Conservation (phyloP, 2,329 filamentous ascomycete genomes). For the Ceratocystis cacaofunesta region DNA sequence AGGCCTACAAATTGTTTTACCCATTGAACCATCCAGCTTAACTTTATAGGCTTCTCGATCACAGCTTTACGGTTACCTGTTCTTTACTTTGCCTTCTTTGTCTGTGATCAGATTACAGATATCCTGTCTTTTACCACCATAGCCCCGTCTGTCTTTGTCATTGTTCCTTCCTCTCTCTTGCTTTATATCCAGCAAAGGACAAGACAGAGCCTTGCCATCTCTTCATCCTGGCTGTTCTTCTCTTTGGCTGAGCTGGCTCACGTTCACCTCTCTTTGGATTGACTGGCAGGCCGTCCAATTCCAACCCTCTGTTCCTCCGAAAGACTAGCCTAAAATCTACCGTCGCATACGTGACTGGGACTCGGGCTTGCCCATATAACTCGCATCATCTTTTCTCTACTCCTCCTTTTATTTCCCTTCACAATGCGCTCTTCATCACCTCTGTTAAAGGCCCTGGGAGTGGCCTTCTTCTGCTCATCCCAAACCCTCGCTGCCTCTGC, state of each 20-base stretch:
- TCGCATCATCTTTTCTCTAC: slow-evolving; percentile 19
- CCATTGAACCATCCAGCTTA: neutral
- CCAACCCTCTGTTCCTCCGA: neutral
- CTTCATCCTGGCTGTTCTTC: neutral
- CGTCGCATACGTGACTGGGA: slow-evolving; percentile 8
- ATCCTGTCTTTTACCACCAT: neutral
- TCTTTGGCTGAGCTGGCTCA: slow-evolving; percentile 2
- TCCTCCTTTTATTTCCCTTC: slow-evolving; percentile 27
- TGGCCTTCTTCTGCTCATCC: slow-evolving; percentile 28
- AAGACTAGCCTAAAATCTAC: slow-evolving; percentile 4
- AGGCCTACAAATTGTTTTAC: neutral
- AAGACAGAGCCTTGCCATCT: neutral
- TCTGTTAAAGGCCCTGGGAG: slow-evolving; percentile 20
- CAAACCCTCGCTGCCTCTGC: slow-evolving; percentile 46
- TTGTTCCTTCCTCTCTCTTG: neutral
- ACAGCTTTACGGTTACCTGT: neutral
- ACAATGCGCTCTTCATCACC: slow-evolving; percentile 12
- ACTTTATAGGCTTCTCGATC: neutral
- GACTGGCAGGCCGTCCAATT: slow-evolving; percentile 4
- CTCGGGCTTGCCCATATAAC: neutral
- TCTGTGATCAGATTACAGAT: neutral
- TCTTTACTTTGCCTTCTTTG: slow-evolving; percentile 1
- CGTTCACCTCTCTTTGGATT: neutral
- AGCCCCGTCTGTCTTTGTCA: neutral
- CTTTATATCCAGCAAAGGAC: neutral